Conservation (phyloP, 768 basidiomycete genomes). For the Mycena albidolilacea region DNA sequence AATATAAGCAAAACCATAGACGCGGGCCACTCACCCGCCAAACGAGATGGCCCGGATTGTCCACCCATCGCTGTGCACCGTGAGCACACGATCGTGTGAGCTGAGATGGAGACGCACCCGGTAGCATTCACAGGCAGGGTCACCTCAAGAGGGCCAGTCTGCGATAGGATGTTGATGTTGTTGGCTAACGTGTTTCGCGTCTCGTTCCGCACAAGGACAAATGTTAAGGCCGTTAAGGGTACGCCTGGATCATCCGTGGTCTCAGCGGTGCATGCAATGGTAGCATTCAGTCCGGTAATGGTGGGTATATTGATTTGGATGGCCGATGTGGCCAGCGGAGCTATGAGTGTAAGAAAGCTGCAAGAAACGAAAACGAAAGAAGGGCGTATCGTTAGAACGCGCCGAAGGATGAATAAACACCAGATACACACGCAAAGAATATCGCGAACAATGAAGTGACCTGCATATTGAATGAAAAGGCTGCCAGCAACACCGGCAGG, state of each 20-base stretch:
- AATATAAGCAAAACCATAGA: neutral
- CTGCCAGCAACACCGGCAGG: constrained; percentile 42
- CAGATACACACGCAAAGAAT: constrained; percentile 35
- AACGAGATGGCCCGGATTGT: constrained; percentile 5
- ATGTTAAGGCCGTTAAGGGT: constrained; percentile 10
- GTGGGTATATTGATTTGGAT: constrained; percentile 27
- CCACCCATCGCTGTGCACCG: constrained; percentile 25
- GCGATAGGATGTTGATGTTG: neutral
- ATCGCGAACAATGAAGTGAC: constrained; percentile 37
- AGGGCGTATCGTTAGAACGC: neutral
- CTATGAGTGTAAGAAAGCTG: constrained; percentile 35
- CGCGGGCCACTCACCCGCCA: constrained; percentile 11
- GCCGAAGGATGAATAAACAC: neutral
- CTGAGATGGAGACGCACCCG: constrained; percentile 27
- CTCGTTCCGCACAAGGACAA: constrained; percentile 24
- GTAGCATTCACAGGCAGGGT: constrained; percentile 22
- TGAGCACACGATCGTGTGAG: constrained; percentile 3
- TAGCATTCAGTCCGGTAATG: constrained; percentile 20
- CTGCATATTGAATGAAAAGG: constrained; percentile 36
- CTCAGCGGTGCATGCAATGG: constrained; percentile 18
- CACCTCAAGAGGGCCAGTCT: constrained; percentile 8
- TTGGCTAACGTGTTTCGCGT: constrained; percentile 1
- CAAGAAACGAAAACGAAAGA: neutral
- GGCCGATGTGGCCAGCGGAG: constrained; percentile 32
- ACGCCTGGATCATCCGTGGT: neutral